Evolutionary conservation across 768 basidiomycete species (phyloP).

Genomic region (Brasilioporus rufonigricans): DNA sequence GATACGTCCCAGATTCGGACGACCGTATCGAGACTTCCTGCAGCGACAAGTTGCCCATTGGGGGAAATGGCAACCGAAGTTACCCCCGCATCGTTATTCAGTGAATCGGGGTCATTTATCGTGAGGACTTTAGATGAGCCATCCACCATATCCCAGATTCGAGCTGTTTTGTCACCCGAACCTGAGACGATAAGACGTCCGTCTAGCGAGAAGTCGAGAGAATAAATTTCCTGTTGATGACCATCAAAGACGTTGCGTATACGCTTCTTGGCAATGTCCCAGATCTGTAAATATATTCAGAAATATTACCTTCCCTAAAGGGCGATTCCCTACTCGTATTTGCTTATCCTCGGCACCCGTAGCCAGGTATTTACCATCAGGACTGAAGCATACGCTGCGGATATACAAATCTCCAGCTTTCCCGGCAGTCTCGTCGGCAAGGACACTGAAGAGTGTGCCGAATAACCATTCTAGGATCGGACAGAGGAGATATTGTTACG

Average conservation of each 20-base stretch:
- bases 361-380: conserved; percentile 67
- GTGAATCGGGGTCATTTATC: conserved; percentile 48
- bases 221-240: conserved; percentile 92
- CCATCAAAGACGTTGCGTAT: conserved; percentile 84
- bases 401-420: conserved; percentile 87
- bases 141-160: conserved; percentile 64
- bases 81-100: conserved; percentile 60
- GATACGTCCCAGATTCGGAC: conserved; percentile 80
- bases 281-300: conserved; percentile 56
- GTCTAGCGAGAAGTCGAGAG: conserved; percentile 87
- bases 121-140: conserved; percentile 34
- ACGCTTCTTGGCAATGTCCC: conserved; percentile 82
- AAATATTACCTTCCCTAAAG: background rate
- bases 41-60: conserved; percentile 63
- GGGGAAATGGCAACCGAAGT: conserved; percentile 81
- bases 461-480: conserved; percentile 6
- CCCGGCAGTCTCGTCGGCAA: conserved; percentile 71
- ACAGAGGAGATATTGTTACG: conserved; percentile 23
- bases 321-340: conserved; percentile 63
- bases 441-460: conserved; percentile 46
- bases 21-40: conserved; percentile 71
- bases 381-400: conserved; percentile 78
- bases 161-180: conserved; percentile 71
- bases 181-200: conserved; percentile 87
- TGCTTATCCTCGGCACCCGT: conserved; percentile 90